phyloP scores from a whole-genome alignment of 1,284 basidiomycete genomes.

The Cutaneotrichosporon cavernicola region DNA sequence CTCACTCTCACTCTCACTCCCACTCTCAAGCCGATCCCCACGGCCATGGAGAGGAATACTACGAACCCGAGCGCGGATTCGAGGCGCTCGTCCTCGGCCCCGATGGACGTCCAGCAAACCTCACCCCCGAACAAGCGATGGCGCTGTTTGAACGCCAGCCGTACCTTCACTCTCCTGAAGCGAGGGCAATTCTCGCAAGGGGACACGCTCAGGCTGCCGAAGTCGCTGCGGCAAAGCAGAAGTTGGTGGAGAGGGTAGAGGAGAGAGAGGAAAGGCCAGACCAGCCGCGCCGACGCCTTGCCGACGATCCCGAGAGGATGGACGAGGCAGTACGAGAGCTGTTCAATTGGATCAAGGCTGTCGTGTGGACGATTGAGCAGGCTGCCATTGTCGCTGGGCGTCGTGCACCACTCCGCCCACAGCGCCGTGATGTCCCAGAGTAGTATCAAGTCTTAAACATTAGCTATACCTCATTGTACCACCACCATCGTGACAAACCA shows the following conservation, averaged over 20 bases:
- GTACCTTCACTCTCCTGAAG: conserved; percentile 5
- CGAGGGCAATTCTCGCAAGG: conserved; percentile 2
- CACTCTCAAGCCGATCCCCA: conserved; percentile 16
- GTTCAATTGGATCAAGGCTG: conserved; percentile 54
- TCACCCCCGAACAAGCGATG: conserved; percentile 9
- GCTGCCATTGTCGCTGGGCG: conserved; percentile 48
- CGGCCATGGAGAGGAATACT: conserved; percentile 28
- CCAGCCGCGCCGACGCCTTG: conserved; percentile 25
- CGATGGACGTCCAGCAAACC: conserved; percentile 7
- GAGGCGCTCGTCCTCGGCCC: conserved; percentile 5
- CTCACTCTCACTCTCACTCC: conserved; percentile 23
- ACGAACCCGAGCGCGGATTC: conserved; percentile 21
- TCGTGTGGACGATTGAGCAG: conserved; percentile 54
- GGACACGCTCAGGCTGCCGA: conserved; percentile 4
- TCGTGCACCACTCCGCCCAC: conserved; percentile 11
- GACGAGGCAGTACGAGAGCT: conserved; percentile 50
- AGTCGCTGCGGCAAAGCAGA: conserved; percentile 2
- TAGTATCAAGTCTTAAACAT: background rate
- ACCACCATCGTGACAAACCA: conserved; percentile 1
- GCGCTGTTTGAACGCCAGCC: conserved; percentile 3
- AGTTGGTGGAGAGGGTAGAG: background rate
- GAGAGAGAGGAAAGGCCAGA: background rate
- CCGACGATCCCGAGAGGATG: conserved; percentile 47
- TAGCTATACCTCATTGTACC: background rate
- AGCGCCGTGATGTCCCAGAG: conserved; percentile 2